These are phyloP conservation scores for Bipolaris zeicola DNA, from an alignment of 2,329 filamentous ascomycete genomes.

Conservation along the genomic window DNA sequence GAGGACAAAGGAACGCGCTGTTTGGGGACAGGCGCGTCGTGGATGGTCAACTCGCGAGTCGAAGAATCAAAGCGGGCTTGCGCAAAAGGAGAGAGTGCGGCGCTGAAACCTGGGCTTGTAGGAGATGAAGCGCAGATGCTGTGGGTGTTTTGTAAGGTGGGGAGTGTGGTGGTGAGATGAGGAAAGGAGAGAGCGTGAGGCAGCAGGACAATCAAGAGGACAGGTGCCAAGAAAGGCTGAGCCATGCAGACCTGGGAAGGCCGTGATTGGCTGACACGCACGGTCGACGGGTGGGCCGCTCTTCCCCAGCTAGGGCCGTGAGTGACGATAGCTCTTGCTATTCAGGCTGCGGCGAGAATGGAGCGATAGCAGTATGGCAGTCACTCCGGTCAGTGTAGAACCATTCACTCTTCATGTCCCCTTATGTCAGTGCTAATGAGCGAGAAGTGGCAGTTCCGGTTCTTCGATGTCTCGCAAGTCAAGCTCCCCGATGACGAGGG, in stretches of 20 bases:
- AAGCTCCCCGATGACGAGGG: conserved; percentile 79
- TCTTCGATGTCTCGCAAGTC: conserved; percentile 93
- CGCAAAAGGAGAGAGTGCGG: conserved; percentile 20
- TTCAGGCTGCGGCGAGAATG: conserved; percentile 24
- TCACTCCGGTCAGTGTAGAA: conserved; percentile 47
- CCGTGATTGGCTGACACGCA: conserved; percentile 11
- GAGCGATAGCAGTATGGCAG: conserved; percentile 47
- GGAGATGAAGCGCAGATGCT: conserved; percentile 16
- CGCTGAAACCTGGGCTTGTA: conserved; percentile 14
- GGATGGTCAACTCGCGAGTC: conserved; percentile 16
- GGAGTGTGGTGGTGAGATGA: conserved; percentile 15
- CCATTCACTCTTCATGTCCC: neutral
- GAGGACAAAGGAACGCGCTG: conserved; percentile 26
- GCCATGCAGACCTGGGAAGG: conserved; percentile 3
- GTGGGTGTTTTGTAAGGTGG: conserved; percentile 7
- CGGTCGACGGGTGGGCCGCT: conserved; percentile 14
- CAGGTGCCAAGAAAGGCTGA: conserved; percentile 11
- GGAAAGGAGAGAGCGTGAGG: conserved; percentile 20
- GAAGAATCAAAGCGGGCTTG: conserved; percentile 16
- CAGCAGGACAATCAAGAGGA: conserved; percentile 23
- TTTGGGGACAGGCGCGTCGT: conserved; percentile 27
- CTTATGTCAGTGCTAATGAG: conserved; percentile 31
- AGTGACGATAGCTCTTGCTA: conserved; percentile 33
- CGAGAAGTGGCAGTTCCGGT: conserved; percentile 97
- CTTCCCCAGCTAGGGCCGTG: conserved; percentile 22